Conservation (phyloP, 129 eudicot genomes). For the Helianthus annuus region HanXRQr2.0-SUNRISE NC_035448.2:172572857-172573356, state of each 20-base stretch:
- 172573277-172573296: background rate
- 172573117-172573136: background rate
- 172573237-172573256: background rate
- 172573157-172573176: background rate
- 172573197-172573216: background rate
- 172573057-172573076: background rate
- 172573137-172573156: background rate
- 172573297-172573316: too few relatives aligned
- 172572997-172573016: too few relatives aligned
- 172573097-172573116: background rate
- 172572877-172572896: too few relatives aligned
- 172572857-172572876: too few relatives aligned
- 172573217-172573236: slow-evolving; percentile 5
- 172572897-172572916: too few relatives aligned
- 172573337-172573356: too few relatives aligned
- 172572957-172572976: too few relatives aligned
- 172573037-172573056: too few relatives aligned
- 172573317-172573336: too few relatives aligned
- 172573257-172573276: background rate
- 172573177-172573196: background rate
- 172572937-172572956: too few relatives aligned
- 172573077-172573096: background rate
- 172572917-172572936: too few relatives aligned
- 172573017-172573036: background rate
- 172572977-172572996: too few relatives aligned